These are phyloP conservation scores for Erysiphe pulchra DNA, from an alignment of 2,329 filamentous ascomycete species.

Conservation along the genomic window DNA sequence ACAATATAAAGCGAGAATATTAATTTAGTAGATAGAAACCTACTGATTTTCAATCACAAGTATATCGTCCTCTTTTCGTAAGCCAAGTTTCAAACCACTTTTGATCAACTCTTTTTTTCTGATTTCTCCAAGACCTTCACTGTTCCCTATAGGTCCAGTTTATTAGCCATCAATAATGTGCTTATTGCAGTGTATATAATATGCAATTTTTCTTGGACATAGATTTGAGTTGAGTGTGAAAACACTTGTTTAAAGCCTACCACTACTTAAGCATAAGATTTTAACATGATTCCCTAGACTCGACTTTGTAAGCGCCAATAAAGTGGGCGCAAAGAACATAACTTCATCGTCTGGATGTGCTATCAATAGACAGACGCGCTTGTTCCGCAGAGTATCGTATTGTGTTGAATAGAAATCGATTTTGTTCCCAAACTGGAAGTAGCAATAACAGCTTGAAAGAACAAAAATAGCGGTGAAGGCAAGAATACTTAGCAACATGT, in stretches of 20 bases:
- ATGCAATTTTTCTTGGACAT: too few species aligned
- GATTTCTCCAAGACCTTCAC: constrained; percentile 63
- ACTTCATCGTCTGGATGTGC: constrained; percentile 96
- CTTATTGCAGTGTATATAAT: too few species aligned
- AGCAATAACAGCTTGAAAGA: too few species aligned
- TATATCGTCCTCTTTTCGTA: constrained; percentile 52
- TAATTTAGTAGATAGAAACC: constrained; percentile 7
- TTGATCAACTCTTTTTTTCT: constrained; percentile 64
- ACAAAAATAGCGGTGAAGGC: too few species aligned
- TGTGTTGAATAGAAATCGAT: constrained; percentile 14
- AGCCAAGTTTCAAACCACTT: constrained; percentile 51
- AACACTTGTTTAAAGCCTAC: constrained; percentile 16
- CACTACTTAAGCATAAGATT: constrained; percentile 77
- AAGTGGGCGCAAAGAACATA: constrained; percentile 92
- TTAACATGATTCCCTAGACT: constrained; percentile 72
- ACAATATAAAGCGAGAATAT: too few species aligned
- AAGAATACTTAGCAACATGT: too few species aligned
- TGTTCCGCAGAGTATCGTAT: constrained; percentile 47
- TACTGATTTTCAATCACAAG: constrained; percentile 61
- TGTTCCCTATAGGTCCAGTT: constrained; percentile 32
- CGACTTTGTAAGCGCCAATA: constrained; percentile 61
- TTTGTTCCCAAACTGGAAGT: neutral
- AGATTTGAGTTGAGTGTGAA: too few species aligned
- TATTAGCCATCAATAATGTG: too few species aligned
- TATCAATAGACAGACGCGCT: constrained; percentile 77